Evolutionary conservation across 2,329 filamentous ascomycete species (phyloP).

Genomic region (Aurifilum marmelostoma): DNA sequence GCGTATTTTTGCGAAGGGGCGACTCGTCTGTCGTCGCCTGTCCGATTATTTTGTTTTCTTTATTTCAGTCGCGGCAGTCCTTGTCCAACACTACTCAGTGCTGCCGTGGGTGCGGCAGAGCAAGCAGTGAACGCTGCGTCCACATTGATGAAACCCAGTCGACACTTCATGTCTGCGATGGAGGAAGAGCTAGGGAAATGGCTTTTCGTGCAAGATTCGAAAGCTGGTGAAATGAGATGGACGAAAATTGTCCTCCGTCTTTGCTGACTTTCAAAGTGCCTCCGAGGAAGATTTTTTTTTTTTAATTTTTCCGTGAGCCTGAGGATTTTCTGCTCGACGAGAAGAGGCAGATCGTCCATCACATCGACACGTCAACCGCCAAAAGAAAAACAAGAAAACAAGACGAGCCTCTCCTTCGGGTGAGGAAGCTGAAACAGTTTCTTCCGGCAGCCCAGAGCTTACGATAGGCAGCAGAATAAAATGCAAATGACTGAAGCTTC

Average conservation of each 20-base stretch:
- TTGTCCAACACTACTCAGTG: neutral
- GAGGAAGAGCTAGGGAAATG: constrained; percentile 12
- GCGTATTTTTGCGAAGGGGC: neutral
- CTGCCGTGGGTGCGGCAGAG: neutral
- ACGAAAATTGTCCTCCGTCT: constrained; percentile 12
- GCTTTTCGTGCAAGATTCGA: constrained; percentile 12
- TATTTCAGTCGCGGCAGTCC: neutral
- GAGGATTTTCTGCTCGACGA: neutral
- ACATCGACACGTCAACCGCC: neutral
- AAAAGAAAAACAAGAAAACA: no score
- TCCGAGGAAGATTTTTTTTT: constrained; percentile 3
- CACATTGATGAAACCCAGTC: neutral
- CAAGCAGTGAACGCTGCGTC: neutral
- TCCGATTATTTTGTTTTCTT: constrained; percentile 2
- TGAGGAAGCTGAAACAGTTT: constrained; percentile 4
- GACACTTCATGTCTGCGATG: constrained; percentile 1
- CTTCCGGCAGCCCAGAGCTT: constrained; percentile 11
- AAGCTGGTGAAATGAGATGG: neutral
- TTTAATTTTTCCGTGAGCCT: neutral
- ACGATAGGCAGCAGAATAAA: constrained; percentile 28
- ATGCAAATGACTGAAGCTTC: constrained; percentile 24
- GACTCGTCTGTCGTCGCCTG: constrained; percentile 3
- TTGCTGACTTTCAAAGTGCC: constrained; percentile 20
- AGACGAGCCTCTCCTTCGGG: neutral
- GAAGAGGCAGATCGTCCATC: neutral